phyloP scores from a whole-genome alignment of 805 yeast genomes.

The Suhomyces xylopsoci region DNA sequence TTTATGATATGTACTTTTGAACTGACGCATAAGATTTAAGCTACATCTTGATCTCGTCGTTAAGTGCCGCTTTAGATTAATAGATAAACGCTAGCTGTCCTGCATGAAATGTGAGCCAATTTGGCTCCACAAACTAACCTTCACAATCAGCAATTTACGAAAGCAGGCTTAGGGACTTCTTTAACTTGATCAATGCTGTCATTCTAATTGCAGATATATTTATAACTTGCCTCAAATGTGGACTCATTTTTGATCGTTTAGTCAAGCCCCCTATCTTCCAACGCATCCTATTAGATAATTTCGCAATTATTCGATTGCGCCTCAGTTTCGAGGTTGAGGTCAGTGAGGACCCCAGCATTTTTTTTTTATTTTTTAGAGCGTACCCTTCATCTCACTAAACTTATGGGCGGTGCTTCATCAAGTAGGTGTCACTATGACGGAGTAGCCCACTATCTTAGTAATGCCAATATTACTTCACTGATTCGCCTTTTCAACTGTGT shows the following conservation, averaged over 20 bases:
- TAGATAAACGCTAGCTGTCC: not conserved
- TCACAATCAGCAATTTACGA: not conserved
- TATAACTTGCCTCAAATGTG: not conserved
- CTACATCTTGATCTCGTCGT: not conserved
- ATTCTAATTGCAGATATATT: not conserved
- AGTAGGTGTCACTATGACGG: not conserved
- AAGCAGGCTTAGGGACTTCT: not conserved
- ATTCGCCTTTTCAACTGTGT: not conserved
- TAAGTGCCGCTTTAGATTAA: not conserved
- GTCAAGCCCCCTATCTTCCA: not conserved
- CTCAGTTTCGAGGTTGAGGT: not conserved
- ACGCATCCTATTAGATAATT: not conserved
- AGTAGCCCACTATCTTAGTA: not conserved
- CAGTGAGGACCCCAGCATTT: not conserved
- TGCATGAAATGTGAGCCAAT: not conserved
- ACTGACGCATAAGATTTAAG: not conserved
- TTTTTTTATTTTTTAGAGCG: not conserved
- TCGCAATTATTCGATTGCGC: not conserved
- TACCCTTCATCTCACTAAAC: not conserved
- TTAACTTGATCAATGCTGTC: not conserved
- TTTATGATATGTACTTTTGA: not conserved
- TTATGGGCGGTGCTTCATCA: not conserved
- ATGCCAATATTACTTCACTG: not conserved
- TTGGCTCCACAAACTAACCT: not conserved
- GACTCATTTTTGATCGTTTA: not conserved